Evolutionary conservation across 129 eudicot genomes (phyloP).

Genomic region (Lactuca saligna): DNA sequence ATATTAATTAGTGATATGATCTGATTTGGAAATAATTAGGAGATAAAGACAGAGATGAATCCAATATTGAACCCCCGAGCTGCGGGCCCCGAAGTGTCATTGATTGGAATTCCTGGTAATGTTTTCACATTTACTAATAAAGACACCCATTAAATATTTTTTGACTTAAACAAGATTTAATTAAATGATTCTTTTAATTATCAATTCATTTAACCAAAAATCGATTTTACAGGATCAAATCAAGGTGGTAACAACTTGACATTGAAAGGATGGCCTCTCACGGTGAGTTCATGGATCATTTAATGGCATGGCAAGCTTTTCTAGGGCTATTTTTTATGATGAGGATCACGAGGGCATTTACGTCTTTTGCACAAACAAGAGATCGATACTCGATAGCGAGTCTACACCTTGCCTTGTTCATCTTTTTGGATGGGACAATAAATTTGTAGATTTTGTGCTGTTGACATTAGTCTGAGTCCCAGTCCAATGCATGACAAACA

Average conservation of each 20-base stretch:
- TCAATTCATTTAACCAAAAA: constrained; percentile 7
- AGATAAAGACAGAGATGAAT: constrained; percentile 88
- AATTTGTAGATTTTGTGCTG: too few species aligned
- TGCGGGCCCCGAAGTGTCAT: constrained; percentile 82
- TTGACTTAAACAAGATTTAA: background rate
- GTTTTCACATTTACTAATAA: background rate
- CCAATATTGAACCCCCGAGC: constrained; percentile 79
- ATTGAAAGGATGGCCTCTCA: constrained; percentile 98
- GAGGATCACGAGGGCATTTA: too few species aligned
- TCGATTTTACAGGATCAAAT: constrained; percentile 70
- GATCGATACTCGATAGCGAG: too few species aligned
- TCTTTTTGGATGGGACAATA: too few species aligned
- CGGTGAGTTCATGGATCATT: constrained; percentile 50
- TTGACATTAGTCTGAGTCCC: too few species aligned
- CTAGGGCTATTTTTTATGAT: too few species aligned
- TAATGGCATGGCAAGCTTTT: too few species aligned
- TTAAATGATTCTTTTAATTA: background rate
- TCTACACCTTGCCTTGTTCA: too few species aligned
- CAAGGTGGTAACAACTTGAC: constrained; percentile 93
- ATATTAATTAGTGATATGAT: constrained; percentile 6
- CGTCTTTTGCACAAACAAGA: too few species aligned
- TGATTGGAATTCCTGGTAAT: constrained; percentile 92
- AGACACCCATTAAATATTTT: background rate
- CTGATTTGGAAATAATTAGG: constrained; percentile 43
- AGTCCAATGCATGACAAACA: too few species aligned